A percentile compares a stretch with the other conserved stretches of the same genome.
These are phyloP conservation scores for Galeopsis tetrahit DNA, from an alignment of 257 asterid species.

Conservation along the genomic window DNA sequence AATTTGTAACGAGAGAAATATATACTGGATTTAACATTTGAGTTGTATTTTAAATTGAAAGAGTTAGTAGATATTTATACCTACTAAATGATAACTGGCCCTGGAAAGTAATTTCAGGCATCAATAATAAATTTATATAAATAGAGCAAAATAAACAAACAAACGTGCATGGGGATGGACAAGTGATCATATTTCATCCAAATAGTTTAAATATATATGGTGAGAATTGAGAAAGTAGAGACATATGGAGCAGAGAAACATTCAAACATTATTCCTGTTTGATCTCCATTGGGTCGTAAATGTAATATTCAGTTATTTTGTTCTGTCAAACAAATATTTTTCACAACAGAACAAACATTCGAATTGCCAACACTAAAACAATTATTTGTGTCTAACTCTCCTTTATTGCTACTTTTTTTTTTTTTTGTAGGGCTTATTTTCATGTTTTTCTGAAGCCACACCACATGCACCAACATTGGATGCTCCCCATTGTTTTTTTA, in stretches of 20 bases:
- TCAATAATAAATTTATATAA: neutral
- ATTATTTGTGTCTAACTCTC: conserved; percentile 9
- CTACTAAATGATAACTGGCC: neutral
- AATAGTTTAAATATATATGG: neutral
- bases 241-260: conserved; percentile 15
- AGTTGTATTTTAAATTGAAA: too few relatives aligned
- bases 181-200: neutral
- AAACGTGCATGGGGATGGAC: neutral
- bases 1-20: too few relatives aligned
- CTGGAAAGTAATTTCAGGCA: neutral
- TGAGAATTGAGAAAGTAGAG: conserved; percentile 23
- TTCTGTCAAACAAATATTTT: conserved; percentile 28
- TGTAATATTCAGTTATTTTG: neutral
- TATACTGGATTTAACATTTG: too few relatives aligned
- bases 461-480: neutral
- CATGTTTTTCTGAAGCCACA: neutral
- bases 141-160: neutral
- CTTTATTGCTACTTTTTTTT: neutral
- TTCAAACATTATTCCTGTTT: conserved; percentile 1
- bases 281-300: neutral
- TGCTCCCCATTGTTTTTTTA: neutral
- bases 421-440: neutral
- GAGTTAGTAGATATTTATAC: too few relatives aligned
- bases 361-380: conserved; percentile 13
- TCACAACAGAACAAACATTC: neutral